Base-by-base conservation (phyloP, 2,329 filamentous ascomycete species). In the Pseudogymnoascus sp. region DNA sequence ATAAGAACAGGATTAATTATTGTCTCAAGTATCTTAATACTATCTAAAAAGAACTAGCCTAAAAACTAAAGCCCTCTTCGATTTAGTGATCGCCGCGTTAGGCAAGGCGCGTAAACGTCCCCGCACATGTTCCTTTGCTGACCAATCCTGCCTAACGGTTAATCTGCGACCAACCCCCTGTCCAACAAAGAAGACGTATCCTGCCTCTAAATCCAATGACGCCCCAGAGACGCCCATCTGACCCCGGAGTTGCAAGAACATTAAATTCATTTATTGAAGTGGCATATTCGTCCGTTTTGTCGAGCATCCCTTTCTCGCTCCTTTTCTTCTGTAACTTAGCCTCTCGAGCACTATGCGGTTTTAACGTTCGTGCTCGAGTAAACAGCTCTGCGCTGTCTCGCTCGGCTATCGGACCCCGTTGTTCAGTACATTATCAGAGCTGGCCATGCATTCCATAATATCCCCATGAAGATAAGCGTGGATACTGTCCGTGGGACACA, bases 401-500 rank as follows among this genome's bases (percentile, higher is more conserved):
- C 55, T 89, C 84, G 0, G 83, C 81, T 1, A 78, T 78, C 0
- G 88, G 87, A 67, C 87, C 91, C 89, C 88, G 0, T 83, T 84
- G 72, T 89, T 89, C 59, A 91, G 78, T 1, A 92, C 88, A 67
- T 97, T 97, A 81, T 97, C 93, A 16, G 90, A 95, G 6, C 91
- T 88, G 0, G 93, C 93, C 93, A 97, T 97, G 81, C 93, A 97
- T 77, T 97, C 93, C 73, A 97, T 91, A 68, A 97, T 96, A 72
- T 97, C 92, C 62, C 90, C 90, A 1, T 87, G 90, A 39, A 94
- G 78, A 75, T 97, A 97, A 60, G 93, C 93, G 74, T 97, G 93
- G 70, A 97, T 97, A 71, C 96, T 93, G 72, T 97, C 92, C 7
- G 94, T 68, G 91, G 90, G 23, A 97, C 82, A 77, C 96, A 97